These are phyloP conservation scores for Darksidea phi DNA, from an alignment of 495 filamentous ascomycete genomes.

Conservation along the genomic window DNA sequence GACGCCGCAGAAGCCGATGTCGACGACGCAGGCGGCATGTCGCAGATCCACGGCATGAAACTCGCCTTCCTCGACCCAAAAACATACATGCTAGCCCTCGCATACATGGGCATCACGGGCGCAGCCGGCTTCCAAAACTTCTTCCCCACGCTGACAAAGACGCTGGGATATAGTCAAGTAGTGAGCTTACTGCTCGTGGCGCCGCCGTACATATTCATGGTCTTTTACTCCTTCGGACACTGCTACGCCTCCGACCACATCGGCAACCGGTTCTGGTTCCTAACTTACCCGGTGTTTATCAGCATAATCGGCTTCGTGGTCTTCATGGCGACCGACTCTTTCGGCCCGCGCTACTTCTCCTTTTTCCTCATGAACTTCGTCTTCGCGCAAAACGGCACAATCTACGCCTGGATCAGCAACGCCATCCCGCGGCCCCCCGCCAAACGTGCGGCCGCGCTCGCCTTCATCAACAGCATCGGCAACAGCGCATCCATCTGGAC, in stretches of 20 bases:
- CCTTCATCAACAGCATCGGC: constrained; percentile 56
- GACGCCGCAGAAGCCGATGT: constrained; percentile 50
- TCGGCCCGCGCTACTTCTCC: constrained; percentile 55
- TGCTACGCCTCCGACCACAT: constrained; percentile 50
- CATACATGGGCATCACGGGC: constrained; percentile 54
- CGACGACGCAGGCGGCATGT: constrained; percentile 51
- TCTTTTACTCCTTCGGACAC: constrained; percentile 50
- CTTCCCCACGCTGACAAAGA: constrained; percentile 53
- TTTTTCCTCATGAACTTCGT: constrained; percentile 57
- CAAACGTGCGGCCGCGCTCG: constrained; percentile 56
- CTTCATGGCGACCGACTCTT: constrained; percentile 51
- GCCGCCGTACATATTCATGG: constrained; percentile 58
- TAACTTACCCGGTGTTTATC: constrained; percentile 52
- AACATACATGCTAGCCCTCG: constrained; percentile 51
- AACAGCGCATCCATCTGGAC: constrained; percentile 59
- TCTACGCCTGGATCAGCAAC: constrained; percentile 57
- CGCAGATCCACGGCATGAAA: constrained; percentile 52
- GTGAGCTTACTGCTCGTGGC: constrained; percentile 53
- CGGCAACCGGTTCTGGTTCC: constrained; percentile 54
- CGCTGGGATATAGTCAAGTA: constrained; percentile 46
- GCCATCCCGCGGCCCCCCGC: constrained; percentile 54
- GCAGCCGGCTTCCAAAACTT: constrained; percentile 57
- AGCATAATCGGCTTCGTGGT: constrained; percentile 53
- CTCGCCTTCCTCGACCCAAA: constrained; percentile 54
- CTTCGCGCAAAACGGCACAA: constrained; percentile 54